Conservation (phyloP, 441 rosid genomes). For the Adansonia madagascariensis region DNA sequence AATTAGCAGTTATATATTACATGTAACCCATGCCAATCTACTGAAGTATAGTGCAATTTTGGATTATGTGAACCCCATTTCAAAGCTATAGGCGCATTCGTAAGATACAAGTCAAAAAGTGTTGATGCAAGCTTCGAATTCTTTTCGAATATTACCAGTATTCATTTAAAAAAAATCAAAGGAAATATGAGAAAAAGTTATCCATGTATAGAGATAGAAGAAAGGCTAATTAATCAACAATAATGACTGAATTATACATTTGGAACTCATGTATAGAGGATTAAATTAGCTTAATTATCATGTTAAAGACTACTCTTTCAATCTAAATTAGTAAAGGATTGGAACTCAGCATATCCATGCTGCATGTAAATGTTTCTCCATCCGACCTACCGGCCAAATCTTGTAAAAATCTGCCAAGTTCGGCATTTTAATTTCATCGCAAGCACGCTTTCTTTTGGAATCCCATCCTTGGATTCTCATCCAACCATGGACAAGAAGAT, state of each 20-base stretch:
- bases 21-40: too few species aligned
- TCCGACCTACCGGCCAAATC: background rate
- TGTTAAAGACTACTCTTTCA: background rate
- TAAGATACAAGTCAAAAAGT: too few species aligned
- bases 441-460: background rate
- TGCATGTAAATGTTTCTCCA: background rate
- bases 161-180: too few species aligned
- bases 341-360: background rate
- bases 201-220: too few species aligned
- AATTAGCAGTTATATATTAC: too few species aligned
- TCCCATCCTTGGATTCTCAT: background rate
- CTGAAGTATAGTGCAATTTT: too few species aligned
- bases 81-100: too few species aligned
- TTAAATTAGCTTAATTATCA: background rate
- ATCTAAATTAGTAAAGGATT: too few species aligned
- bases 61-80: too few species aligned
- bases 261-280: background rate
- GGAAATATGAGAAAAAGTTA: background rate
- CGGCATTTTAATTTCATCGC: background rate
- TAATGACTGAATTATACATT: too few species aligned
- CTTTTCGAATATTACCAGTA: too few species aligned
- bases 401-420: slow-evolving; percentile 1
- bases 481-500: background rate
- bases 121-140: too few species aligned
- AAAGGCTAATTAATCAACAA: background rate